Conservation (phyloP, 2,329 filamentous ascomycete genomes). For the Epichloe elymi region DNA sequence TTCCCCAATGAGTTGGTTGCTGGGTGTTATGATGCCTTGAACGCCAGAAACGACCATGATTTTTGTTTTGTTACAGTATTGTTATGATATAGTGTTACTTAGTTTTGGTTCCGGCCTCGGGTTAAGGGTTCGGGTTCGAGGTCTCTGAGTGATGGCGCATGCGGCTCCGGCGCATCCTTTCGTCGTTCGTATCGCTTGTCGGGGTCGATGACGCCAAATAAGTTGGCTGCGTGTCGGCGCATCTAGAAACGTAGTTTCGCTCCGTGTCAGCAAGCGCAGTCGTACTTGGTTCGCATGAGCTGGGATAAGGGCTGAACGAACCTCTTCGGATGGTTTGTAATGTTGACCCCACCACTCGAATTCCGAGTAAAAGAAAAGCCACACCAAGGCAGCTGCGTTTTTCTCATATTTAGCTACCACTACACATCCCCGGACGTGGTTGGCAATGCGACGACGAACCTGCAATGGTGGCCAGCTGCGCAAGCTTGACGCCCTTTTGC, state of each 20-base stretch:
- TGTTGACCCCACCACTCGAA: slow-evolving; percentile 30
- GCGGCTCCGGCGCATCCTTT: slow-evolving; percentile 22
- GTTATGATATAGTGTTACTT: not conserved
- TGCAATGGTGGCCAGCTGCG: slow-evolving; percentile 45
- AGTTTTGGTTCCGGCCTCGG: slow-evolving; percentile 11
- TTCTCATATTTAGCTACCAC: not conserved
- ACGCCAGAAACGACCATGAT: not conserved
- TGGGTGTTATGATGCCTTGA: not conserved
- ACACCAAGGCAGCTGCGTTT: slow-evolving; percentile 22
- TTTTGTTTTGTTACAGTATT: not conserved
- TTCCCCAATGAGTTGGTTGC: not conserved
- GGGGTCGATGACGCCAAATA: slow-evolving; percentile 28
- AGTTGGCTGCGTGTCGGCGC: slow-evolving; percentile 21
- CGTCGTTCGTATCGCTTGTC: slow-evolving; percentile 30
- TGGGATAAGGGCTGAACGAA: slow-evolving; percentile 3
- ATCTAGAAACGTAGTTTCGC: slow-evolving; percentile 15
- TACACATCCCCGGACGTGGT: not conserved
- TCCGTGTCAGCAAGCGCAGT: not conserved
- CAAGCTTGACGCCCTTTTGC: slow-evolving; percentile 48
- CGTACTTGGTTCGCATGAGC: not conserved
- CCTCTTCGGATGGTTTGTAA: slow-evolving; percentile 31
- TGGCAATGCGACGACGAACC: slow-evolving; percentile 35
- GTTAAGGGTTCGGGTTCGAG: slow-evolving; percentile 14
- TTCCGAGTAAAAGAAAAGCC: slow-evolving; percentile 28
- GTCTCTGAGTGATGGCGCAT: slow-evolving; percentile 11